A percentile compares a stretch with the other conserved stretches of the same genome.
These are phyloP conservation scores for Rhizoctonia solani DNA, from an alignment of 1,284 basidiomycete genomes.

Conservation along the genomic window DNA sequence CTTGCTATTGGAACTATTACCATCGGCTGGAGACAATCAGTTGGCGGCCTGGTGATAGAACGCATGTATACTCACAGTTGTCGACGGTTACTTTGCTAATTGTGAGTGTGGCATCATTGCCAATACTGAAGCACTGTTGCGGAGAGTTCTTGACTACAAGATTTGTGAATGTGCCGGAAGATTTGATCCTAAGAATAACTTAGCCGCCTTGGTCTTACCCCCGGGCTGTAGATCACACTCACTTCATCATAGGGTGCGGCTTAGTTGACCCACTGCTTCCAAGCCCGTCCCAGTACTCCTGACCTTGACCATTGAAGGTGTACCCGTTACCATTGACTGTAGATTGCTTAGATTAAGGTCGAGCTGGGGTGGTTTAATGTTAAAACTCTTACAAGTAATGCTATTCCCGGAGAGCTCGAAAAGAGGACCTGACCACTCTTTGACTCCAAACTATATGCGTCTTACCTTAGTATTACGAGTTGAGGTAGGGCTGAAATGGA, in stretches of 20 bases:
- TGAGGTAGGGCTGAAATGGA: not conserved
- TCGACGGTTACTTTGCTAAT: slow-evolving; percentile 34
- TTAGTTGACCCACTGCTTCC: slow-evolving; percentile 47
- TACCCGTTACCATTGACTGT: slow-evolving; percentile 55
- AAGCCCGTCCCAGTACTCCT: slow-evolving; percentile 56
- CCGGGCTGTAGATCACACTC: not conserved
- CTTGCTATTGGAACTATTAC: slow-evolving; percentile 21
- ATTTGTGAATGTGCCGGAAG: slow-evolving; percentile 34
- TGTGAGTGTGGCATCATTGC: slow-evolving; percentile 1
- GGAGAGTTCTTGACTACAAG: slow-evolving; percentile 35
- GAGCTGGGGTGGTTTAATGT: not conserved
- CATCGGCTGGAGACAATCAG: slow-evolving; percentile 12
- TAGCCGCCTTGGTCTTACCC: not conserved
- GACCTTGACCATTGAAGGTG: slow-evolving; percentile 53
- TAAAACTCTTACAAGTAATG: slow-evolving; percentile 2
- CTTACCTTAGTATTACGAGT: not conserved
- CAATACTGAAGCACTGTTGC: slow-evolving; percentile 29
- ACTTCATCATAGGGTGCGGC: slow-evolving; percentile 51
- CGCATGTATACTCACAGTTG: slow-evolving; percentile 15
- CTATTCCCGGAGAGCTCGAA: slow-evolving; percentile 38
- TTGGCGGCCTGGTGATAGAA: not conserved
- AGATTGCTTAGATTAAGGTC: not conserved
- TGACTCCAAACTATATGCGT: slow-evolving; percentile 7
- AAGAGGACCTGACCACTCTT: slow-evolving; percentile 12
- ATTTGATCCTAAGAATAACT: slow-evolving; percentile 27